Evolutionary conservation across 177 flowering plant genomes (phyloP), one percentile per base, ranked within the genome.

Genomic region (Telopea speciosissima): DNA sequence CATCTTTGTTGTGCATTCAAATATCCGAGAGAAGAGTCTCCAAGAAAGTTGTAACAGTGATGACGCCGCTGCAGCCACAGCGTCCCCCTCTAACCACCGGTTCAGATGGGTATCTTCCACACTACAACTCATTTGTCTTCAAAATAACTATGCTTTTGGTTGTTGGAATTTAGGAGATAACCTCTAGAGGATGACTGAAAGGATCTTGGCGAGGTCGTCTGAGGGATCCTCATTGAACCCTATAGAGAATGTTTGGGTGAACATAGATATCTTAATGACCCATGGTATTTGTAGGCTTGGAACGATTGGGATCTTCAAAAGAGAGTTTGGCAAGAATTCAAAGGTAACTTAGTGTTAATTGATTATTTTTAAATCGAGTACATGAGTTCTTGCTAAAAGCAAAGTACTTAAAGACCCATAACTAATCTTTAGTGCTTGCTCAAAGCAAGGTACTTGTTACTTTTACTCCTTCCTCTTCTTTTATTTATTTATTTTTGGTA

Each of bases 231-330:
- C 83, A 24, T 73, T 95, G 83, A 82, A 70, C 31, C 97, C 99
- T 0, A 98, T 96, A 60, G 99, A 93, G 71, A 95, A 93, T 81
- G 90, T 89, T 13, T 95, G 98, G 99, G 97, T 91, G 16, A 85
- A 95, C 71, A 87, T 95, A 71, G 98, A 95, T 84, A 68, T 86
- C 61, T 82, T 95, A 86, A 95, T 95, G 99, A 95, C 99, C 23
- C 99, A 95, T 79, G 99, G 93, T 85, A 92, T 95, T 69, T 88
- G 95, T 76, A 98, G 99, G 24, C 98, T 98, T 28, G 98, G 97
- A 62, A 79, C 96, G 4, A 68, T 91, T 68, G 97, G 91, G 49
- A 91, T 91, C 24, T 93, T 93, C 78, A 91, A 95, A 84, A 88
- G 74, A 70, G 97, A 93, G 76, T 95, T 95, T 60, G 99, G 99